Evolutionary conservation across 257 asterid species (phyloP), one percentile per base, ranked within the genome.

Genomic region (Lavandula angustifolia): DNA sequence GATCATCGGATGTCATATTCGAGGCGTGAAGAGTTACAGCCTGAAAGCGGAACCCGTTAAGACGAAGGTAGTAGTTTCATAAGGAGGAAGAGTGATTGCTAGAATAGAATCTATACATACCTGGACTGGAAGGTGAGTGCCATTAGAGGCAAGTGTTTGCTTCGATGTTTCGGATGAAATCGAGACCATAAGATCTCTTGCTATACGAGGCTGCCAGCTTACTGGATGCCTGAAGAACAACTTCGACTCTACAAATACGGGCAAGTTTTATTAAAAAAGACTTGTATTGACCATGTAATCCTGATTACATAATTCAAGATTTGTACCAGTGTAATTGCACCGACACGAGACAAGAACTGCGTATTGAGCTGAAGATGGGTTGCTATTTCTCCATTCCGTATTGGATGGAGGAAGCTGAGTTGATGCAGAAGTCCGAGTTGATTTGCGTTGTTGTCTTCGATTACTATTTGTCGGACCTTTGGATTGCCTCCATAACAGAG

Each of bases 1-100:
- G 88, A 80, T 85, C 88, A 35, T 92, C 91, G 5, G 86, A 74
- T 47, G 96, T 89, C 91, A 84, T 78, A 67, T 92, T 92, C 65
- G 97, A 87, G 46, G 92, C 99, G 72, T 92, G 97, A 76, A 92
- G 89, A 43, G 91, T 84, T 62, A 87, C 67, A 63, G 87, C 99
- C 99, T 94, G 94, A 71, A 77, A 80, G 53, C 76, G 70, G 69
- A 76, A 73, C 50, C 63, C 63, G 16, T 76, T 69, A 47, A 68
- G 61, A 67, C 49, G 52, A 75, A 57, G 27, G 64, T 37, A 18
- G 22, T 46, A 9, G n/a, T 11, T 17, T 47, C 40, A 51, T 41
- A 37, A 41, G 29, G 7, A 38, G 13, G 29, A 13, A 60, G 16
- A 38, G 18, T 10, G 53, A 17, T 43, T 17, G 18, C 32, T 64